Evolutionary conservation across 208 protist genomes (phyloP).

Genomic region (Borovskyia barvae): DNA sequence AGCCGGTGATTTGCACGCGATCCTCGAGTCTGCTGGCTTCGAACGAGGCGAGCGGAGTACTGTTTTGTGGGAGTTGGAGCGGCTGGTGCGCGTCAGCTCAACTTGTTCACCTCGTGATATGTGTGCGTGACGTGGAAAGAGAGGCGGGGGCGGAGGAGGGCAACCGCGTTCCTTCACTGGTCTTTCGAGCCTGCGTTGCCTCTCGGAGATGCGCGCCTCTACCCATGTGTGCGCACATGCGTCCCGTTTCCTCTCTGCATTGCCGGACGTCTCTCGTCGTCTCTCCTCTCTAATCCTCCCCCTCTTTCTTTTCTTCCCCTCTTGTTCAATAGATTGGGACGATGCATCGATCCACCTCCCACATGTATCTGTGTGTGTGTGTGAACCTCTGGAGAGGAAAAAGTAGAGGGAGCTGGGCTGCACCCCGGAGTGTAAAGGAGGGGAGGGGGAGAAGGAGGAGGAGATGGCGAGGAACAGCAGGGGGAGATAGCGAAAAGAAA

Average conservation of each 20-base stretch:
- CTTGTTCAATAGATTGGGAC: too few relatives aligned
- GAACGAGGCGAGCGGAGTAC: conserved; percentile 15
- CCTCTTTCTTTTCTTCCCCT: too few relatives aligned
- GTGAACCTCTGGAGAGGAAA: too few relatives aligned
- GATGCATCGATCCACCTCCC: too few relatives aligned
- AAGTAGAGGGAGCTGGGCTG: too few relatives aligned
- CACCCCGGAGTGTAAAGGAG: background rate
- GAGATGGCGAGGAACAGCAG: conserved; percentile 4
- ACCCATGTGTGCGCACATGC: too few relatives aligned
- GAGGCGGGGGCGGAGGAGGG: background rate
- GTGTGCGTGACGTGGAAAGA: conserved; percentile 15
- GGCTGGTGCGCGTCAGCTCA: conserved; percentile 24
- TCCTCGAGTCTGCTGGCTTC: conserved; percentile 30
- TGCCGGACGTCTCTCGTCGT: too few relatives aligned
- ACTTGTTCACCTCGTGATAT: conserved; percentile 16
- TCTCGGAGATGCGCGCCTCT: background rate
- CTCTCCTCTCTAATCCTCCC: too few relatives aligned
- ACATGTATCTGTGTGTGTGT: too few relatives aligned
- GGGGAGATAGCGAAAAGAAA: background rate
- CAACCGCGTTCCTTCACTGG: background rate
- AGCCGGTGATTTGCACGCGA: conserved; percentile 3
- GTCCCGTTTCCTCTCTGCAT: too few relatives aligned
- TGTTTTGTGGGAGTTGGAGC: conserved; percentile 41
- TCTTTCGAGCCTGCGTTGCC: conserved; percentile 11
- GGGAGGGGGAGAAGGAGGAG: background rate